phyloP scores from a whole-genome alignment of 768 basidiomycete species.

The Mrakia frigida region DNA sequence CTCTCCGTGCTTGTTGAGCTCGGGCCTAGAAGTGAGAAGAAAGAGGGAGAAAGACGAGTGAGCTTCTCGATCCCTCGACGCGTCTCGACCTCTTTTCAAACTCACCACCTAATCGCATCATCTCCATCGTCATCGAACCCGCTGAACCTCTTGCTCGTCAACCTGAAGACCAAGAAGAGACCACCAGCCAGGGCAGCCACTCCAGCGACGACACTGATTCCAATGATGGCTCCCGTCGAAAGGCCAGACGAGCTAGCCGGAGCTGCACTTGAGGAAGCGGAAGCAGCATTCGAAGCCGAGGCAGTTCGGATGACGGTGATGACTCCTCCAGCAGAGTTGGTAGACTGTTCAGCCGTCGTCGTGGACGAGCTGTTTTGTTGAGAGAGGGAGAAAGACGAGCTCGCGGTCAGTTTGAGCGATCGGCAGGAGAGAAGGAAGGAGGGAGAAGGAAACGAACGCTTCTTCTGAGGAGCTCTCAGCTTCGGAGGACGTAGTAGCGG shows the following conservation, averaged over 20 bases:
- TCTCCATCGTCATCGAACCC: slow-evolving; percentile 29
- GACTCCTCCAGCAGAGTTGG: slow-evolving; percentile 15
- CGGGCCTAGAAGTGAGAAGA: slow-evolving; percentile 15
- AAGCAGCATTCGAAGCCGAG: not conserved
- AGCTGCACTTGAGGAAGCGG: not conserved
- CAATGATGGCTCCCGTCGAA: slow-evolving; percentile 33
- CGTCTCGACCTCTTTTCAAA: not conserved
- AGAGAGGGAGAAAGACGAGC: not conserved
- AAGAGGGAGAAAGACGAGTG: not conserved
- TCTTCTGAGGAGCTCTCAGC: not conserved
- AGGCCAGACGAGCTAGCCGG: slow-evolving; percentile 1
- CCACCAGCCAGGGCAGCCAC: slow-evolving; percentile 26
- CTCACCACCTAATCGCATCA: slow-evolving; percentile 31
- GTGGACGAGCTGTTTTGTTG: not conserved
- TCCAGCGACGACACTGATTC: slow-evolving; percentile 30
- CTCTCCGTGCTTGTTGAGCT: slow-evolving; percentile 32
- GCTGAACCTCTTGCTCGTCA: slow-evolving; percentile 25
- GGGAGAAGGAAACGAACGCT: not conserved
- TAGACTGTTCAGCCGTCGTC: not conserved
- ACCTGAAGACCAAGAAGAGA: slow-evolving; percentile 21
- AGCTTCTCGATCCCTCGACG: too few species aligned
- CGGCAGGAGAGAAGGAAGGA: not conserved
- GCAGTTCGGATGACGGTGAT: slow-evolving; percentile 17
- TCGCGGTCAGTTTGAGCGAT: not conserved
- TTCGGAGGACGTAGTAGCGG: not conserved